A percentile compares a stretch with the other conserved stretches of the same genome.
These are phyloP conservation scores for Casuarina cunninghamiana DNA, from an alignment of 306 rosid genomes.

Conservation along the genomic window DNA sequence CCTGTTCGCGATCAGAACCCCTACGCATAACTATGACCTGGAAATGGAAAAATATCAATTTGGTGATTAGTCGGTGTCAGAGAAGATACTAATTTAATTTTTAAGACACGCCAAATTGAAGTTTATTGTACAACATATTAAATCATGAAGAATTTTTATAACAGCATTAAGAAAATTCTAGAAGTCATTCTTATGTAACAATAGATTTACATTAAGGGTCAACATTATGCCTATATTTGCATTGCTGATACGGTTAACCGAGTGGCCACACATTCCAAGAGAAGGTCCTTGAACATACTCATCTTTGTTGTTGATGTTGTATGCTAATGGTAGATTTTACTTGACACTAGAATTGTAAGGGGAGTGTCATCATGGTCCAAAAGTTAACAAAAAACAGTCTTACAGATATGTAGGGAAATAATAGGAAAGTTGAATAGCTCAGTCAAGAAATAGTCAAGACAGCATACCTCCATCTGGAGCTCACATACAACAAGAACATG, in stretches of 20 bases:
- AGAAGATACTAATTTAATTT: conserved; percentile 12
- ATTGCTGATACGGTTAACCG: neutral
- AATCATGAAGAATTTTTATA: conserved; percentile 1
- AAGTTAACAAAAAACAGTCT: neutral
- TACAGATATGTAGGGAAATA: neutral
- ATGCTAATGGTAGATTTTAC: neutral
- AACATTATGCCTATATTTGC: neutral
- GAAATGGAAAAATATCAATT: conserved; percentile 20
- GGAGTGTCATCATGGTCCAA: neutral
- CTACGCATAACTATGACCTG: conserved; percentile 71
- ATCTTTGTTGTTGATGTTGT: neutral
- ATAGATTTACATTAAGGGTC: neutral
- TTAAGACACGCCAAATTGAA: neutral
- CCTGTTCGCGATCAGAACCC: conserved; percentile 43
- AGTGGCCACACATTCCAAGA: neutral
- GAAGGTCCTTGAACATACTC: neutral
- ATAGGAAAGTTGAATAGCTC: neutral
- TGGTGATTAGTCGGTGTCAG: conserved; percentile 22
- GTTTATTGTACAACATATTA: neutral
- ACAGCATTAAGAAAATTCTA: conserved; percentile 1
- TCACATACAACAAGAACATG: neutral
- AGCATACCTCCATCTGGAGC: neutral
- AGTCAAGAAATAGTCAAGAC: neutral
- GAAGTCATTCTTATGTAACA: neutral
- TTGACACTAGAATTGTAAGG: neutral